Evolutionary conservation across 75 land plant species (phyloP), one percentile per base, ranked within the genome.

Genomic region (Selaginella moellendorffii): DNA sequence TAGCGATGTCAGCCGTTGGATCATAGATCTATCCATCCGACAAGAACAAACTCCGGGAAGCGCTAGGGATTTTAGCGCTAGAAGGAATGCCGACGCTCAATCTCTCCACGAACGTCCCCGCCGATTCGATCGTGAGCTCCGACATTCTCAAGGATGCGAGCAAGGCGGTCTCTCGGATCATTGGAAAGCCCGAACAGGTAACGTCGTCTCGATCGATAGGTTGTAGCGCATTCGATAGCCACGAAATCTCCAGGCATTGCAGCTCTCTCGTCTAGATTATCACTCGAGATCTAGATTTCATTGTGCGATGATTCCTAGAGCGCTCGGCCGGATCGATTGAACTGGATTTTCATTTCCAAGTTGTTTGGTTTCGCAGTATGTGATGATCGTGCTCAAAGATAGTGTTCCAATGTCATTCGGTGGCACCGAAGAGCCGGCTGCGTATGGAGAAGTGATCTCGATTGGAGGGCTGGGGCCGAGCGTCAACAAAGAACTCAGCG

Each of bases 181-280:
- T 90, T 22, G 83, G 93, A 70, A 90, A 90, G 70, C 88, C 93
- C 0, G 97, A 90, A 72, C 80, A 83, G 62, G 97, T 90, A 64
- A 56, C 63, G 51, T 46, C 18, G 51, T 18, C 18, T 46, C 14
- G n/a, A n/a, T n/a, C n/a, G n/a, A n/a, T n/a, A n/a, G n/a, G n/a
- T n/a, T n/a, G n/a, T n/a, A n/a, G n/a, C n/a, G n/a, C n/a, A n/a
- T n/a, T n/a, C n/a, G n/a, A n/a, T n/a, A n/a, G n/a, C n/a, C n/a
- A n/a, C n/a, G n/a, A n/a, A n/a, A n/a, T n/a, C n/a, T n/a, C n/a
- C n/a, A n/a, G n/a, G n/a, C n/a, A n/a, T n/a, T n/a, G n/a, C n/a
- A n/a, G n/a, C n/a, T n/a, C n/a, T n/a, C n/a, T n/a, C n/a, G n/a
- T n/a, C n/a, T n/a, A n/a, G n/a, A n/a, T n/a, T n/a, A n/a, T n/a